Evolutionary conservation across 768 basidiomycete genomes (phyloP), one percentile per base, ranked within the genome.

Genomic region (Lentinula aciculospora): DNA sequence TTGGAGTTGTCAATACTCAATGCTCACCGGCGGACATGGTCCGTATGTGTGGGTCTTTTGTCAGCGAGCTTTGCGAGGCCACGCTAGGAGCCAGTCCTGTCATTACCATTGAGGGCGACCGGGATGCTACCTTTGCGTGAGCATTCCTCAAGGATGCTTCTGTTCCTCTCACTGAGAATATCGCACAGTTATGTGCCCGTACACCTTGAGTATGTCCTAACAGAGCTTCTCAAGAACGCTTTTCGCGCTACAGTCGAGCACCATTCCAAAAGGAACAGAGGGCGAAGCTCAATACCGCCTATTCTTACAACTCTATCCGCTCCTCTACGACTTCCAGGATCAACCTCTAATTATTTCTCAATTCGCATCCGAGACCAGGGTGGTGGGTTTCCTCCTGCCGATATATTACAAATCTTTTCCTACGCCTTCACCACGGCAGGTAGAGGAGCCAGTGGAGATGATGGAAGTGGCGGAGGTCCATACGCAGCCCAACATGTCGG

Each of bases 351-450:
- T 5, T 88, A 82, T 66, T 81, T 94, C 57, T 89, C 88, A 29
- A 77, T 95, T 45, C 80, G 93, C 37, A 77, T 95, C 19, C 81
- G 93, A 29, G 93, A 95, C 65, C 85, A 92, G 64, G 93, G 93
- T 3, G 93, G 93, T 9, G 93, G 93, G 7, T 85, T 95, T 31
- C 79, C 85, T 0, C 85, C 85, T 2, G 73, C 79, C 9, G 82
- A 94, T 68, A 82, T 94, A 78, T 74, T 80, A 19, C 81, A 83
- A 45, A 89, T 95, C 57, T 95, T 95, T 71, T 92, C 92, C 17
- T 95, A 95, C 68, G 91, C 91, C 5, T 95, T 94, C 68, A 94
- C 92, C 4, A 94, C 93, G 4, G 92, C 91, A 3, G 86, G 84
- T 5, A 72, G 79, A 42, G 73, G 70, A 36, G 74, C 73, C 9